Percentiles rank a stretch among this genome's conserved stretches.
Conservation (phyloP, 306 rosid genomes). For the Crataegus laevigata region DNA sequence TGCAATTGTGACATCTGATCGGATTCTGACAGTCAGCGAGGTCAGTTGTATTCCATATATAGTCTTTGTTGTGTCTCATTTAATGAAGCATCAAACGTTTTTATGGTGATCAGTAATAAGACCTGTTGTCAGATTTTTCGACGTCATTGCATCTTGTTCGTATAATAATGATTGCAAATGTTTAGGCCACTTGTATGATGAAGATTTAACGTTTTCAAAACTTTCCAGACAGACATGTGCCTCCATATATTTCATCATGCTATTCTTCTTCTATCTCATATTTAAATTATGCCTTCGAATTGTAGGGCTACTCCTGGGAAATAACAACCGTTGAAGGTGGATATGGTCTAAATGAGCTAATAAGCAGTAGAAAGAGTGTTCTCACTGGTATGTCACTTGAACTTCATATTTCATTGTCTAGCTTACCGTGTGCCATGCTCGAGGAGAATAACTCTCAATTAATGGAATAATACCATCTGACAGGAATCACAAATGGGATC, state of each 20-base stretch:
- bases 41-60: slow-evolving; percentile 28
- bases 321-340: slow-evolving; percentile 82
- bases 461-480: background rate
- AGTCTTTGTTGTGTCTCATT: slow-evolving; percentile 11
- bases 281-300: slow-evolving; percentile 11
- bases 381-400: slow-evolving; percentile 40
- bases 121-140: background rate
- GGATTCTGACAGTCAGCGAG: slow-evolving; percentile 86
- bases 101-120: background rate
- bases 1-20: slow-evolving; percentile 78
- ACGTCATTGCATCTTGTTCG: background rate
- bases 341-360: slow-evolving; percentile 56
- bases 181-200: background rate
- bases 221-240: background rate
- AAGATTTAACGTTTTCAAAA: background rate
- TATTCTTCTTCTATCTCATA: background rate
- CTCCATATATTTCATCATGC: background rate
- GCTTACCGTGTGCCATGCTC: background rate
- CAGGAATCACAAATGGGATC: slow-evolving; percentile 85
- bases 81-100: slow-evolving; percentile 6
- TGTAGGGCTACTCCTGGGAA: slow-evolving; percentile 87
- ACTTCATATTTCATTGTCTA: slow-evolving; percentile 2
- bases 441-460: background rate
- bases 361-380: slow-evolving; percentile 59
- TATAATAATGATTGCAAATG: background rate